Percentiles rank a stretch among this genome's conserved stretches.
phyloP scores from a whole-genome alignment of 352 stramenopile species.

The Phytophthora citrophthora region DNA sequence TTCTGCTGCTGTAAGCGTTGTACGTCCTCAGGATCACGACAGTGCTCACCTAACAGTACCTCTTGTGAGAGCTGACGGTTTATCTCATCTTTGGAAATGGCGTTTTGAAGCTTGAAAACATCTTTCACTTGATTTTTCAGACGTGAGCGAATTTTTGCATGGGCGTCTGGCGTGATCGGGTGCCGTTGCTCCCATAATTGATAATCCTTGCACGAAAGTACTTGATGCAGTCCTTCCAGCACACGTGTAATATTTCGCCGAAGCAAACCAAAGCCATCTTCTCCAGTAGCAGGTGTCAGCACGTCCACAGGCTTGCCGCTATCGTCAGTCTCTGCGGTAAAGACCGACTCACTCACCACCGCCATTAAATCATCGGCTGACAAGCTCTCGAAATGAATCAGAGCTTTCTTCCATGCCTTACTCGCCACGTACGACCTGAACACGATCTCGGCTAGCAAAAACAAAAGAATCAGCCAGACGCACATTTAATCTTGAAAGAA shows the following conservation, averaged over 20 bases:
- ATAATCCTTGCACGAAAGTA: slow-evolving; percentile 73
- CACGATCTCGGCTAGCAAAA: slow-evolving; percentile 50
- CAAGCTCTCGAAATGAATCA: slow-evolving; percentile 76
- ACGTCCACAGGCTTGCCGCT: slow-evolving; percentile 39
- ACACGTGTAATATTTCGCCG: slow-evolving; percentile 75
- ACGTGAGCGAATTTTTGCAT: slow-evolving; percentile 63
- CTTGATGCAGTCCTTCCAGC: slow-evolving; percentile 72
- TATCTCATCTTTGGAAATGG: slow-evolving; percentile 51
- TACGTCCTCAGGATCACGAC: slow-evolving; percentile 50
- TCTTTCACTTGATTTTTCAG: slow-evolving; percentile 69
- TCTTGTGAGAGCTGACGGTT: slow-evolving; percentile 54
- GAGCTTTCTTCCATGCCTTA: slow-evolving; percentile 86
- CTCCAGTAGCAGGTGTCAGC: slow-evolving; percentile 55
- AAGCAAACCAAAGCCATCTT: slow-evolving; percentile 85
- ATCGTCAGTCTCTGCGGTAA: slow-evolving; percentile 25
- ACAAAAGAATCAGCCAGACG: slow-evolving; percentile 4
- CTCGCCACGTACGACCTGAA: slow-evolving; percentile 81
- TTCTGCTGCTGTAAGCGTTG: slow-evolving; percentile 37
- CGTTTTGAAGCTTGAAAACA: slow-evolving; percentile 33
- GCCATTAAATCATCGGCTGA: slow-evolving; percentile 50
- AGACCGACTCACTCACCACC: slow-evolving; percentile 33
- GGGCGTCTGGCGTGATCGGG: slow-evolving; percentile 59
- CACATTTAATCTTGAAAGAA: not conserved
- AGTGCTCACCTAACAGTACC: slow-evolving; percentile 46
- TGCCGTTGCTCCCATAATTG: slow-evolving; percentile 89